Base-by-base conservation (phyloP, 208 protist species). In the Wallacemonas sp. region DNA sequence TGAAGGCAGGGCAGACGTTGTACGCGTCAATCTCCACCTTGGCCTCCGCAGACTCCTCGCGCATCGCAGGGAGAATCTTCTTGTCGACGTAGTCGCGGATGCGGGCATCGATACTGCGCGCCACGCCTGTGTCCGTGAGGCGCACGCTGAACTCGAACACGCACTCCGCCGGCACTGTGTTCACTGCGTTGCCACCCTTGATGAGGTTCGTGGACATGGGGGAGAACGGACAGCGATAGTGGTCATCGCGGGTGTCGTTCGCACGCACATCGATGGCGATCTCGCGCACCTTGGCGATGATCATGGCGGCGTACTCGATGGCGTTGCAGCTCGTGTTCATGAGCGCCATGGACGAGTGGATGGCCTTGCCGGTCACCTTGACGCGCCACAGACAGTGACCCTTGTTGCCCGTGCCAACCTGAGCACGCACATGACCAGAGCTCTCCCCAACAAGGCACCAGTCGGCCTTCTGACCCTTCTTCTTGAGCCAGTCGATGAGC, bases 111-210 rank as follows among this genome's bases (percentile, higher is more conserved):
- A 84, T 73, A 20, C 62, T 63, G 2, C 67, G 0, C 12, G 66
- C 54, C 20, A 70, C 77, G 8, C 76, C 50, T 10, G 44, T 48
- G 14, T 79, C 74, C 3, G 74, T 75, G 36, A 79, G 66, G 36
- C 80, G 74, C 46, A 80, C 62, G 18, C 76, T 80, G 62, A 82
- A 74, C 23, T 64, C 45, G 44, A 86, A 74, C 23, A 41, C 44
- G 67, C 79, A 89, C 25, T 84, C 67, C 20, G 72, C 83, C 2
- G 80, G 83, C 39, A 89, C 80, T 23, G 83, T 85, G 61, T 83
- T 85, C n/a, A 72, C 65, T 10, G 76, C 76, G 32, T 74, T 80
- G 25, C 79, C 79, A 38, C 76, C 75, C 16, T 67, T 67, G 64
- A 88, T 81, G 3, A 78, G 31, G 49, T 74, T 74, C 0, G 75